Conservation (phyloP, 345 rosid genomes). For the Rhodamnia argentea region DNA sequence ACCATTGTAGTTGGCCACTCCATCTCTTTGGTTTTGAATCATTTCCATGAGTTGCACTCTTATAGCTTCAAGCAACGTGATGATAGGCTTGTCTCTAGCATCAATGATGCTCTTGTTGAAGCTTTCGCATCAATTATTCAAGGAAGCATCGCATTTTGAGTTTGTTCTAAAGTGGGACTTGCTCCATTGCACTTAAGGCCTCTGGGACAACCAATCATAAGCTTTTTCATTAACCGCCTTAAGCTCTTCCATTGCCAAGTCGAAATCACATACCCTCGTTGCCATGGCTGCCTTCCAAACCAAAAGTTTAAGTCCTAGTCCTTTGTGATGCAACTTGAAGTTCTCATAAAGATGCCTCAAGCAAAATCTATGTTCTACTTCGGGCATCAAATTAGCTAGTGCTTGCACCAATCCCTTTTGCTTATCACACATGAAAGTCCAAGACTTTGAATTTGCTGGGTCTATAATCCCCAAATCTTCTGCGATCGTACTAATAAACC, state of each 20-base stretch:
- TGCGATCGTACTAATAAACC: background rate
- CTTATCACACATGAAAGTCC: background rate
- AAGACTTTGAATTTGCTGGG: background rate
- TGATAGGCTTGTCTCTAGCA: background rate
- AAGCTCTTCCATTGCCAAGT: background rate
- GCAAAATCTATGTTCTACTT: background rate
- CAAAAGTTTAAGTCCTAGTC: background rate
- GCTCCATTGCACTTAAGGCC: background rate
- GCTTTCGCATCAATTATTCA: background rate
- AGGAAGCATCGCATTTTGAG: background rate
- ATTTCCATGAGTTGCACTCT: background rate
- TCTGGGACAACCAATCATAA: background rate
- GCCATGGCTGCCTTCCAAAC: background rate
- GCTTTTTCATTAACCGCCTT: background rate
- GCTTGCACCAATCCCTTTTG: background rate
- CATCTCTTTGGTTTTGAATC: background rate
- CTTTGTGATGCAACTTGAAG: background rate
- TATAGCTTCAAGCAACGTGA: background rate
- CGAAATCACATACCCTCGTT: background rate
- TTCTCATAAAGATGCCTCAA: background rate
- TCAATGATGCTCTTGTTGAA: background rate
- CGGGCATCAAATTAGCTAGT: background rate
- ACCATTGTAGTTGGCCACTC: background rate
- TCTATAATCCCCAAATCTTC: accelerated
- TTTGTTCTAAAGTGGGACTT: background rate